phyloP scores from a whole-genome alignment of 2,329 filamentous ascomycete genomes.

The Hypoxylon sp. region DNA sequence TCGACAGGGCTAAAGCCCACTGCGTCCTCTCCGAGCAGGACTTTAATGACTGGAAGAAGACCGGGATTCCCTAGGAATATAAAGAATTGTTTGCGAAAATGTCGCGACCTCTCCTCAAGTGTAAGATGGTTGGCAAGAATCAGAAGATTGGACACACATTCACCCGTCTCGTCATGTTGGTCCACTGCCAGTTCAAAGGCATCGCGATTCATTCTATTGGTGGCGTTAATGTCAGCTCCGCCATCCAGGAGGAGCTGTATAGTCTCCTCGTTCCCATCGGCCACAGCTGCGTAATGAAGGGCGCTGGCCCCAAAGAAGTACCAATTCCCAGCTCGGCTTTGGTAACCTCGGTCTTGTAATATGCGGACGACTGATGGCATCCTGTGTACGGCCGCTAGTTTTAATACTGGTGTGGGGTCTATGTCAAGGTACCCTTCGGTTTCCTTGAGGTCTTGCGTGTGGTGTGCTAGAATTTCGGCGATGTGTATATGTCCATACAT shows the following conservation, averaged over 20 bases:
- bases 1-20: too few species aligned
- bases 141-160: neutral
- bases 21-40: neutral
- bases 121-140: neutral
- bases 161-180: neutral
- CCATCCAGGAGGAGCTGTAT: neutral
- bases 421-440: too few species aligned
- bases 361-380: slow-evolving; percentile 6
- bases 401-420: too few species aligned
- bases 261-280: neutral
- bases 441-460: neutral
- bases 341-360: neutral
- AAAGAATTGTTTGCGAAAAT: neutral
- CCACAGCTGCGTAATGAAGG: slow-evolving; percentile 1
- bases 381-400: slow-evolving; percentile 1
- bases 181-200: neutral
- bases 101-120: neutral
- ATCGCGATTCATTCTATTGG: neutral
- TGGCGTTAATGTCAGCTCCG: neutral
- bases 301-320: neutral
- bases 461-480: neutral
- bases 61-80: neutral
- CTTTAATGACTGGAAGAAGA: neutral
- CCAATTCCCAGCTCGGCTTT: neutral
- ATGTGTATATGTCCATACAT: neutral